Evolutionary conservation across 805 yeast genomes (phyloP).

Genomic region (Monosporozyma solicola): DNA sequence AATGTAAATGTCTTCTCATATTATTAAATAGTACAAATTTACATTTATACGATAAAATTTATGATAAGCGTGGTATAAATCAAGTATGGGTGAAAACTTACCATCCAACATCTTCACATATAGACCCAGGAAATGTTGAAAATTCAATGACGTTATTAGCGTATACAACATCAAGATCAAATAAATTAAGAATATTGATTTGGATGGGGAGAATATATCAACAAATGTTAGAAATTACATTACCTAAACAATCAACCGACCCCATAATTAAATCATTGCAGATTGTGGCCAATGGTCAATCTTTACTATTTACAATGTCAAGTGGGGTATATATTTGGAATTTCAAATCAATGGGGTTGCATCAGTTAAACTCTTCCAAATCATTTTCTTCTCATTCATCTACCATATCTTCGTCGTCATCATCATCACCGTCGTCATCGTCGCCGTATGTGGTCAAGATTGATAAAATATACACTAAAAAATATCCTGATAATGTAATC

Average conservation of each 20-base stretch:
- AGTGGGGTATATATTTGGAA: slow-evolving; percentile 20
- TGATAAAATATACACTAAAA: slow-evolving; percentile 15
- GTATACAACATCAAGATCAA: slow-evolving; percentile 1
- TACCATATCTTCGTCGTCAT: not conserved
- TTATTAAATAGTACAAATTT: slow-evolving; percentile 25
- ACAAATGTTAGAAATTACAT: slow-evolving; percentile 16
- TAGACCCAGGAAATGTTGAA: not conserved
- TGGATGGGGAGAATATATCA: slow-evolving; percentile 25
- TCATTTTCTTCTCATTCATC: not conserved
- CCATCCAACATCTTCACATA: not conserved
- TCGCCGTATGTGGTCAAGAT: slow-evolving; percentile 5
- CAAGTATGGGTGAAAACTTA: slow-evolving; percentile 20
- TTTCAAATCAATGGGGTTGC: slow-evolving; percentile 8
- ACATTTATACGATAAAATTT: slow-evolving; percentile 25
- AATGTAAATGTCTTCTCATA: slow-evolving; percentile 18
- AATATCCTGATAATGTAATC: slow-evolving; percentile 15
- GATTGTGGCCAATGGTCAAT: slow-evolving; percentile 11
- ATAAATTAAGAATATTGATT: slow-evolving; percentile 19
- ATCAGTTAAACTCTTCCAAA: not conserved
- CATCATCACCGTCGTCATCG: not conserved
- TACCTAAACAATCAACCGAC: not conserved
- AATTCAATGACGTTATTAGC: slow-evolving; percentile 1
- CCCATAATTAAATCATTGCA: slow-evolving; percentile 16
- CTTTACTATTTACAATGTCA: slow-evolving; percentile 14
- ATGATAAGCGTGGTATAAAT: slow-evolving; percentile 25